A percentile compares a stretch with the other conserved stretches of the same genome.
These are phyloP conservation scores for Cornus controversa DNA, from an alignment of 148 eudicot genomes.

Conservation along the genomic window DNA sequence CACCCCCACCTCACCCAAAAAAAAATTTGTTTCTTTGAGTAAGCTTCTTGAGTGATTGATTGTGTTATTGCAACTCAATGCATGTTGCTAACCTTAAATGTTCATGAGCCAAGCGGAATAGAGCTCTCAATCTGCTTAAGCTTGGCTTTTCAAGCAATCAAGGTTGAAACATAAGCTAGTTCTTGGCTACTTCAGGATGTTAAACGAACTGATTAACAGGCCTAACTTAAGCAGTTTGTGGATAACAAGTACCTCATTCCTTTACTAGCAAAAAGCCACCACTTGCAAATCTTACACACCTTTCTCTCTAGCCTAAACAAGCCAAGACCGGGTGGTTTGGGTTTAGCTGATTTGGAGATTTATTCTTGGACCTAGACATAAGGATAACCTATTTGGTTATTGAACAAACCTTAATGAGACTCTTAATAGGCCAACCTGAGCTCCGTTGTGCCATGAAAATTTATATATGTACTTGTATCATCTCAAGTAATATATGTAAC, in stretches of 20 bases:
- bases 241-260: background rate
- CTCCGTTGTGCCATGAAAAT: no score
- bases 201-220: background rate
- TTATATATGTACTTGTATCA: no score
- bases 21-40: no score
- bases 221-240: background rate
- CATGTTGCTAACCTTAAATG: background rate
- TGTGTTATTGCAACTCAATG: background rate
- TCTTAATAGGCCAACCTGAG: no score
- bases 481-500: no score
- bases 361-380: background rate
- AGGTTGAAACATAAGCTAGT: background rate
- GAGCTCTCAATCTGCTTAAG: background rate
- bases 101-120: background rate
- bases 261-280: background rate
- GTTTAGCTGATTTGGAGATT: background rate
- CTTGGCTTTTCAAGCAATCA: background rate
- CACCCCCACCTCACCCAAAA: no score
- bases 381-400: no score
- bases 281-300: no score
- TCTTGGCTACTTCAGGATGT: background rate
- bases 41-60: conserved; percentile 6
- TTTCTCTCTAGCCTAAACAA: background rate
- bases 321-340: background rate
- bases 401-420: no score